Evolutionary conservation across 1,284 basidiomycete species (phyloP).

Genomic region (Cystobasidium slooffiae): DNA sequence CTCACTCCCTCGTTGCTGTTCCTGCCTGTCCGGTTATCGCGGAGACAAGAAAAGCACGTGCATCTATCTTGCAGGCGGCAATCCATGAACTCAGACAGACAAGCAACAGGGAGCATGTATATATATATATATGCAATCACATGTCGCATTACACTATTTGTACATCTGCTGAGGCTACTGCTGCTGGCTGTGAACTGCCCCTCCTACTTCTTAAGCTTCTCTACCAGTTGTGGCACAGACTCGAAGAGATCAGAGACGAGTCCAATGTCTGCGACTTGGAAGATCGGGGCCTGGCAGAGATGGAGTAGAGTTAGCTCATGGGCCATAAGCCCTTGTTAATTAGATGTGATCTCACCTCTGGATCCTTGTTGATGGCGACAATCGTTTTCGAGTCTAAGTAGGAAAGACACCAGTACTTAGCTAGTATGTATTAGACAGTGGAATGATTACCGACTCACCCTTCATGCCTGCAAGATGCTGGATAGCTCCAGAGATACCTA

Average conservation of each 20-base stretch:
- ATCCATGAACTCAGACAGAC: no score
- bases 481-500: conserved; percentile 97
- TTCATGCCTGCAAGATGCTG: conserved; percentile 99
- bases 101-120: no score
- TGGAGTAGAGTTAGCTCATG: conserved; percentile 64
- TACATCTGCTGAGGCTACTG: neutral
- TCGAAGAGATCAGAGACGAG: conserved; percentile 91
- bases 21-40: no score
- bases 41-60: no score
- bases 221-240: conserved; percentile 71
- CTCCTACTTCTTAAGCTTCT: conserved; percentile 20
- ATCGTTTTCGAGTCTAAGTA: conserved; percentile 82
- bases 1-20: no score
- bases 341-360: conserved; percentile 41
- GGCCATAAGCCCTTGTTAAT: conserved; percentile 7
- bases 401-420: neutral
- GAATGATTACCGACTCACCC: no score
- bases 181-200: neutral
- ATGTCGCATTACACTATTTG: neutral
- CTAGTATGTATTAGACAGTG: no score
- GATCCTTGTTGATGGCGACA: conserved; percentile 94
- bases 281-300: conserved; percentile 90
- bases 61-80: no score
- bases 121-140: no score
- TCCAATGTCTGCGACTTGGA: conserved; percentile 96